Percentiles rank a stretch among this genome's conserved stretches.
Conservation (phyloP, 2,329 filamentous ascomycete genomes). For the Beauveria sp. region DNA sequence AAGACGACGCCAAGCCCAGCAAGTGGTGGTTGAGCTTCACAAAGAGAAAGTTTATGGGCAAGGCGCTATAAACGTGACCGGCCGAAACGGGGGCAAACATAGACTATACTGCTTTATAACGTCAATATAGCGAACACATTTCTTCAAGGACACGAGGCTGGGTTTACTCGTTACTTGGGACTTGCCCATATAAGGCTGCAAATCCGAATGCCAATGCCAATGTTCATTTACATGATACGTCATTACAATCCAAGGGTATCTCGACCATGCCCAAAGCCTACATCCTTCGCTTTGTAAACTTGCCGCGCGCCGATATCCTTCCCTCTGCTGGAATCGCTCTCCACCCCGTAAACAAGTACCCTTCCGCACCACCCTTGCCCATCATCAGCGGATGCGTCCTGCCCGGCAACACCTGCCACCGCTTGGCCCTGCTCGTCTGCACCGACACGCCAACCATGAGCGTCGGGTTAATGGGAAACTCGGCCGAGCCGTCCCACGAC, state of each 20-base stretch:
- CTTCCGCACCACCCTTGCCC: slow-evolving; percentile 76
- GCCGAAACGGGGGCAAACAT: background rate
- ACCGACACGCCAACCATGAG: slow-evolving; percentile 71
- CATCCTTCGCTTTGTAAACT: slow-evolving; percentile 63
- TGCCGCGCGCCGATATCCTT: slow-evolving; percentile 74
- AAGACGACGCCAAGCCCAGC: slow-evolving; percentile 61
- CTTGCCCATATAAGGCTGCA: background rate
- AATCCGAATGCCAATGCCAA: background rate
- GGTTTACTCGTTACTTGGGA: background rate
- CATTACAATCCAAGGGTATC: background rate
- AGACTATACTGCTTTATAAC: slow-evolving; percentile 17
- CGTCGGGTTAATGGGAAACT: slow-evolving; percentile 84
- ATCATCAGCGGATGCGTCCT: slow-evolving; percentile 95
- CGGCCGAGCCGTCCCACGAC: slow-evolving; percentile 52
- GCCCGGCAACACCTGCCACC: slow-evolving; percentile 88
- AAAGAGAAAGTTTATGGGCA: slow-evolving; percentile 99
- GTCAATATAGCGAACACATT: slow-evolving; percentile 15
- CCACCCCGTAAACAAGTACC: slow-evolving; percentile 80
- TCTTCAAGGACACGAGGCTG: background rate
- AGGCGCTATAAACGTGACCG: slow-evolving; percentile 57
- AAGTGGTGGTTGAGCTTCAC: slow-evolving; percentile 99
- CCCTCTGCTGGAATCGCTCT: slow-evolving; percentile 73
- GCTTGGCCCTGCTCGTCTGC: slow-evolving; percentile 69
- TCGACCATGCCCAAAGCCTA: slow-evolving; percentile 20
- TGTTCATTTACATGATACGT: background rate